Evolutionary conservation across 108 stramenopile species (phyloP), one percentile per base, ranked within the genome.

Genomic region (Mayamaea pseudoterrestris): DNA sequence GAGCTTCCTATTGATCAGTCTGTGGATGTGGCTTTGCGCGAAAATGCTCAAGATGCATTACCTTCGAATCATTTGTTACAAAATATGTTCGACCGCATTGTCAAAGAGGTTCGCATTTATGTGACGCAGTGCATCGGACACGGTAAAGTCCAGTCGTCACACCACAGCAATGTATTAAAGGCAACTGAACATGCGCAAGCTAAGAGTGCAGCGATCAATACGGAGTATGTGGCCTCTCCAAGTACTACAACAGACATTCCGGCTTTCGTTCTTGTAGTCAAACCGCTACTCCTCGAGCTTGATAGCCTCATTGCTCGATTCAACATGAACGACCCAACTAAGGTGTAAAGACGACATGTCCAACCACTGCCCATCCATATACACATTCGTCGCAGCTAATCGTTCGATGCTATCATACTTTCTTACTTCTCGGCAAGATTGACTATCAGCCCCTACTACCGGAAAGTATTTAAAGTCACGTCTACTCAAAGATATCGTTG

Each of bases 321-420:
- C 5, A 47, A 47, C 29, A 30, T 47, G 47, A 30, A 47, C 47
- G 47, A 47, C 11, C 47, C 47, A 30, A 28, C 27, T 8, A 5
- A 30, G 18, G 47, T 28, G 2, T 47, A 47, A 28, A 26, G n/a
- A n/a, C n/a, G n/a, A n/a, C n/a, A n/a, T n/a, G n/a, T n/a, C n/a
- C n/a, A n/a, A n/a, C n/a, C n/a, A n/a, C n/a, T n/a, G n/a, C n/a
- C n/a, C n/a, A n/a, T n/a, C n/a, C n/a, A n/a, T n/a, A n/a, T n/a
- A n/a, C n/a, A n/a, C n/a, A n/a, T n/a, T n/a, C n/a, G n/a, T n/a
- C n/a, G n/a, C n/a, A n/a, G n/a, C n/a, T n/a, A n/a, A n/a, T n/a
- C n/a, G n/a, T n/a, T n/a, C n/a, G n/a, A n/a, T n/a, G n/a, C n/a
- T n/a, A n/a, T n/a, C n/a, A n/a, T n/a, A n/a, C n/a, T n/a, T n/a